phyloP scores from a whole-genome alignment of 1,284 basidiomycete genomes.

The Pseudomicrostroma phylloplanum region DNA sequence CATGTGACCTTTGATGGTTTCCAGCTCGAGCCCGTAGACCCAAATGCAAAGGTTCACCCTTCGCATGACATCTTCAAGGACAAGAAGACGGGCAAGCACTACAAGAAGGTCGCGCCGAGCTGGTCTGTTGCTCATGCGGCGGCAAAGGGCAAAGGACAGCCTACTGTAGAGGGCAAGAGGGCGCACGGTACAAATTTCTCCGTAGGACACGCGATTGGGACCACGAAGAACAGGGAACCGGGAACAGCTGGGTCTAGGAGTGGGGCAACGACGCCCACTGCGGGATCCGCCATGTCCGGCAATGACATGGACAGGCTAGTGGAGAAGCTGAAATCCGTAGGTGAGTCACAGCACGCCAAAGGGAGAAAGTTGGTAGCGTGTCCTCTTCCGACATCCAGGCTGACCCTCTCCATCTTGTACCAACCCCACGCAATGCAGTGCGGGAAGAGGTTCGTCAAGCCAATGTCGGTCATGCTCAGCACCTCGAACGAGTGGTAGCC shows the following conservation, averaged over 20 bases:
- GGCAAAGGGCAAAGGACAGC: slow-evolving; percentile 1
- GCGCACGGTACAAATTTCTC: slow-evolving; percentile 18
- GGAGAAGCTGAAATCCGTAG: slow-evolving; percentile 14
- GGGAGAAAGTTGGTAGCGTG: slow-evolving; percentile 14
- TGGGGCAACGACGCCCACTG: not conserved
- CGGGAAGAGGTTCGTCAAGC: slow-evolving; percentile 30
- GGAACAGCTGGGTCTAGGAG: slow-evolving; percentile 7
- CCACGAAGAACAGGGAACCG: slow-evolving; percentile 10
- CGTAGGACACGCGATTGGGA: slow-evolving; percentile 24
- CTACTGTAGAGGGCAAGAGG: not conserved
- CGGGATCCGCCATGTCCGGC: not conserved
- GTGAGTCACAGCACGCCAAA: slow-evolving; percentile 12
- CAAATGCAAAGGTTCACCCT: slow-evolving; percentile 14
- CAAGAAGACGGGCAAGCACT: slow-evolving; percentile 31
- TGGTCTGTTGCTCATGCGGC: slow-evolving; percentile 10
- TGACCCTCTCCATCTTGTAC: slow-evolving; percentile 21
- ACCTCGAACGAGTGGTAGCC: slow-evolving; percentile 21
- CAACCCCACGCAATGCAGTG: slow-evolving; percentile 21
- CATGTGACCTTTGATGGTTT: slow-evolving; percentile 2
- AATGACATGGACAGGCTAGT: slow-evolving; percentile 4
- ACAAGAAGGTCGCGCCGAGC: slow-evolving; percentile 22
- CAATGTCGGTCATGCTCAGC: slow-evolving; percentile 26
- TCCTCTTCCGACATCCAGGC: slow-evolving; percentile 25
- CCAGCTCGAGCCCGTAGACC: slow-evolving; percentile 19
- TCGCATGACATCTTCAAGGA: slow-evolving; percentile 26